These are phyloP conservation scores for Cucurbita moschata DNA, from an alignment of 306 rosid genomes.

Conservation along the genomic window DNA sequence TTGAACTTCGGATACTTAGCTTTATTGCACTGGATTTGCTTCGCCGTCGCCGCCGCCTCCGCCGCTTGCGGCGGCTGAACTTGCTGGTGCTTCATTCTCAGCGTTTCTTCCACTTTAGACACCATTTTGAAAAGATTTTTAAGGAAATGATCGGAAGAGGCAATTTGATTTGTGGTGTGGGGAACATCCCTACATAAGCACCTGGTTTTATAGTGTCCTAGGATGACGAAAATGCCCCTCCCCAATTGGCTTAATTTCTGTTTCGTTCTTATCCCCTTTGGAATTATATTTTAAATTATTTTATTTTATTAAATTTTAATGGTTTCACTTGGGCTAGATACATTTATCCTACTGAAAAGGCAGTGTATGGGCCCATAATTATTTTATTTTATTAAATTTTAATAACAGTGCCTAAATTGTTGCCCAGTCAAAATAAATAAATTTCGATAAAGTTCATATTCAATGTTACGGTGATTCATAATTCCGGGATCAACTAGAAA, in stretches of 20 bases:
- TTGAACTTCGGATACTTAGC: constrained; percentile 63
- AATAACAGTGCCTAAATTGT: neutral
- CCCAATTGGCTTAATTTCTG: neutral
- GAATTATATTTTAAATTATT: neutral
- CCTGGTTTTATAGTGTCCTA: neutral
- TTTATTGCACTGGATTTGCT: constrained; percentile 73
- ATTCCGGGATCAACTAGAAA: too few relatives aligned
- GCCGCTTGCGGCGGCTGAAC: constrained; percentile 21
- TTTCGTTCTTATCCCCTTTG: neutral
- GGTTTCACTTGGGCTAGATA: neutral
- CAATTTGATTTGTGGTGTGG: neutral
- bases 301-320: neutral
- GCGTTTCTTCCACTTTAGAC: constrained; percentile 64
- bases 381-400: too few relatives aligned
- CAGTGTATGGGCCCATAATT: neutral
- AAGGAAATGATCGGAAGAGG: neutral
- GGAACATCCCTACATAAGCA: neutral
- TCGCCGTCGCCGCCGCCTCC: constrained; percentile 20
- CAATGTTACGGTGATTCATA: too few relatives aligned
- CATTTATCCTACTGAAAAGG: neutral
- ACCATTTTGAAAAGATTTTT: constrained; percentile 26
- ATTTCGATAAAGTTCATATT: too few relatives aligned
- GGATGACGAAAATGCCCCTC: neutral
- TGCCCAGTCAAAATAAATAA: neutral
- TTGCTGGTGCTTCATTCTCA: constrained; percentile 33